A percentile compares a stretch with the other conserved stretches of the same genome.
Conservation (phyloP, 352 stramenopile genomes). For the Phytophthora capsici region DNA sequence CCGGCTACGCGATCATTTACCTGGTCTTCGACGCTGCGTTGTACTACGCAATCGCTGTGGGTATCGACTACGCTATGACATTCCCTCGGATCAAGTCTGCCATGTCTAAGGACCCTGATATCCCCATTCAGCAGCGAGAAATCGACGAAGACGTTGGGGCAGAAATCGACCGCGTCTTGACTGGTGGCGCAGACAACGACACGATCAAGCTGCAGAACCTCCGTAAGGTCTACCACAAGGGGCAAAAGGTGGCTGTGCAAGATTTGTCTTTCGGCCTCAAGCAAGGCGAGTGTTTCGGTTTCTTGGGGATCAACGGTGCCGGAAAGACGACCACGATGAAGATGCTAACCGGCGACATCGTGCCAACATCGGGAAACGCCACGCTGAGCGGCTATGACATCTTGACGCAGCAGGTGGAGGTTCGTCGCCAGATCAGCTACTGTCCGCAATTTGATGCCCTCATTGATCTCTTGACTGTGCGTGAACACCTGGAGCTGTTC, state of each 20-base stretch:
- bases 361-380: slow-evolving; percentile 26
- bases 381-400: slow-evolving; percentile 66
- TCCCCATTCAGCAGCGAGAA: slow-evolving; percentile 37
- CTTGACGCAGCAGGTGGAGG: slow-evolving; percentile 57
- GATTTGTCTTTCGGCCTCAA: slow-evolving; percentile 81
- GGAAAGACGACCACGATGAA: slow-evolving; percentile 95
- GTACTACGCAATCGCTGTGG: slow-evolving; percentile 50
- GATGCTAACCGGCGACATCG: slow-evolving; percentile 88
- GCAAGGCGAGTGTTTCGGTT: slow-evolving; percentile 91
- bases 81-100: slow-evolving; percentile 68
- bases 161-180: slow-evolving; percentile 49
- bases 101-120: slow-evolving; percentile 58
- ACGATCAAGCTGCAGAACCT: slow-evolving; percentile 65
- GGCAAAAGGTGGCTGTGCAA: slow-evolving; percentile 76
- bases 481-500: slow-evolving; percentile 85
- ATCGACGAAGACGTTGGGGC: slow-evolving; percentile 58
- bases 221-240: slow-evolving; percentile 87
- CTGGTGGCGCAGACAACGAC: slow-evolving; percentile 43
- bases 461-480: slow-evolving; percentile 77
- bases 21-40: slow-evolving; percentile 51
- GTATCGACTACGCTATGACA: slow-evolving; percentile 65
- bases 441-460: slow-evolving; percentile 91
- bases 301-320: slow-evolving; percentile 92
- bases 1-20: slow-evolving; percentile 64
- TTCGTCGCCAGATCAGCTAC: slow-evolving; percentile 52